Base-by-base conservation (phyloP, 2,329 filamentous ascomycete species). In the Scedosporium minutisporum region DNA sequence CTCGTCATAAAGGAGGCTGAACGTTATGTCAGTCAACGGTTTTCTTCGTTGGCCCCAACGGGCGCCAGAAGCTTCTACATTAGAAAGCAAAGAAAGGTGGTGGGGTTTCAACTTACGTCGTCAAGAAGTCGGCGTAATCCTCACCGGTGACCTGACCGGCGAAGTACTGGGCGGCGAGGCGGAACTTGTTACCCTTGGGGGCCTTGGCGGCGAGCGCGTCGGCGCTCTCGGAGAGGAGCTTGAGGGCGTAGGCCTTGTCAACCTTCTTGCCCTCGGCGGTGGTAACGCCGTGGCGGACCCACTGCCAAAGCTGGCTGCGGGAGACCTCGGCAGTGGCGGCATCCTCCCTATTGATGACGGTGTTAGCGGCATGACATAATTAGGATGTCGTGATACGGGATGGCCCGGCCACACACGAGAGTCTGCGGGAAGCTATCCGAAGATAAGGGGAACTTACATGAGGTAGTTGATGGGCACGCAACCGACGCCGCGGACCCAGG, bases 381-480 rank as follows among this genome's bases (percentile, higher is more conserved):
- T 9, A 14, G 4, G 42, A 16, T n/a, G n/a, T 21, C 16, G 10
- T 14, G 27, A 63, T 55, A 18, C 6, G 58, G 53, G 48, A 7
- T 2, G 33, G 44, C 42, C 25, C 6, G 53, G 14, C 60, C 38
- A n/a, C 25, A 55, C 10, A 38, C 10, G 10, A 2, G 10, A 38
- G 33, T 10, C 10, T 3, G 33, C 33, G 33, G 33, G 33, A 38
- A 38, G 33, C 33, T 12, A 38, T 14, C 33, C 10, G 33, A 38
- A 7, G 55, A 21, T 3, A 58, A 10, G 23, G 60, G 16, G 23
- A 16, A 41, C 76, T 72, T 77, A 85, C 93, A 97, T 97, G 63
- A 97, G 82, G 75, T 89, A 96, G 82, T 97, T 97, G 78, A 97
- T 97, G 58, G 95, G 95, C 61, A 97, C 93, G 71, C 95, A 99